Base-by-base conservation (phyloP, 306 rosid species). In the Bauhinia variegata region DNA sequence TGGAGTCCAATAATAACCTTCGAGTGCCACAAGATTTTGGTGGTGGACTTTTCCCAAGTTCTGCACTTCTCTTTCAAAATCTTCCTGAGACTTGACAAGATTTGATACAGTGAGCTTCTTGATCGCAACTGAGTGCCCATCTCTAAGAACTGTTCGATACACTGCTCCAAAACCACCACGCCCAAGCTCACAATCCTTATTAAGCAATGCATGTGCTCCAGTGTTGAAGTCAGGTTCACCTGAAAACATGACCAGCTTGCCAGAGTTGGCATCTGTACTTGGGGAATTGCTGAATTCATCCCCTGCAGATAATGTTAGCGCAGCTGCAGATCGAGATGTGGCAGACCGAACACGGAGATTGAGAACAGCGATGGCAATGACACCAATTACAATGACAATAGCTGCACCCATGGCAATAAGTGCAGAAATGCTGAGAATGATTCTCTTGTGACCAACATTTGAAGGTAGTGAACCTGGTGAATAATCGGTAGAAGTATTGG, bases 401-500 rank as follows among this genome's bases (percentile, higher is more conserved):
- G 99, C 99, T 67, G 99, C 99, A 54, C 96, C 99, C 57, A 95
- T 95, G 78, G 99, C 99, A 49, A 95, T 85, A 67, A 95, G 97
- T 4, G 99, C 90, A 48, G 99, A 95, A 75, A 95, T 87, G 87
- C 99, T 95, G 72, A 95, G 99, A 70, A 95, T 83, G 75, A 85
- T 95, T 78, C 88, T 85, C 49, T 84, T 90, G 77, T 83, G 97
- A 54, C 87, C 89, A 48, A 74, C 51, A 54, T 30, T 84, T 33
- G 92, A 49, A 69, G 95, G 82, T 41, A 82, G 62, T 41, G 83
- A 49, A 53, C 90, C 79, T 0, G 86, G 11, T n/a, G 59, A 67
- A 38, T 83, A 13, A 39, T 90, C 97, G n/a, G 87, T 75, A 9
- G 97, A 60, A 59, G 96, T 78, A 79, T 95, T 90, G 60, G 99